Evolutionary conservation across 305 asterid species (phyloP).

Genomic region (Vinca major): DNA sequence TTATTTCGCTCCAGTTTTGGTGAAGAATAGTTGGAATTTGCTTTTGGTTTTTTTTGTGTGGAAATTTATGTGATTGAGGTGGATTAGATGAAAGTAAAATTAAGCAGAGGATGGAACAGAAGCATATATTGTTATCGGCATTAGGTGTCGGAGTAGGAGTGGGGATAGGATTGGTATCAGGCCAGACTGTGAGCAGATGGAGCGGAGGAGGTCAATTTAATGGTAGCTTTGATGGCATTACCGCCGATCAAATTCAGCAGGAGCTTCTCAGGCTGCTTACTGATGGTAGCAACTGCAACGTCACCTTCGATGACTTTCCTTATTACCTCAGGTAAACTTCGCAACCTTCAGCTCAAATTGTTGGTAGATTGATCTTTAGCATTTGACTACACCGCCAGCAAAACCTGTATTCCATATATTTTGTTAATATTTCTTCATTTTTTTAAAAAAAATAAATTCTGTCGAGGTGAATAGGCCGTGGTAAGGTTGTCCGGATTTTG

Average conservation of each 20-base stretch:
- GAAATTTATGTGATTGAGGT: background rate
- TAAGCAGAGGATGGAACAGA: conserved; percentile 43
- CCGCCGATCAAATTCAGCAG: conserved; percentile 30
- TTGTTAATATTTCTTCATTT: background rate
- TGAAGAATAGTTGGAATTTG: background rate
- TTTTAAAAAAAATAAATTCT: background rate
- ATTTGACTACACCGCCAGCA: too few relatives aligned
- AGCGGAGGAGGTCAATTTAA: conserved; percentile 17
- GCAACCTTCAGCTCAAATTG: too few relatives aligned
- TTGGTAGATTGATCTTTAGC: too few relatives aligned
- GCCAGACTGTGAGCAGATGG: conserved; percentile 49
- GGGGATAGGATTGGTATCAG: conserved; percentile 74
- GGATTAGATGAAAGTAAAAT: background rate
- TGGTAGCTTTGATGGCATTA: conserved; percentile 37
- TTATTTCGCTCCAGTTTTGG: background rate
- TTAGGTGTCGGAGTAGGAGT: conserved; percentile 87
- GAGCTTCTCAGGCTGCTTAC: conserved; percentile 31
- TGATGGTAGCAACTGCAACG: conserved; percentile 22
- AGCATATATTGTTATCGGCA: conserved; percentile 71
- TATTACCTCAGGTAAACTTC: conserved; percentile 37
- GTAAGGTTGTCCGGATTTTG: background rate
- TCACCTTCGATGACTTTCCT: conserved; percentile 35
- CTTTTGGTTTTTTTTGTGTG: background rate
- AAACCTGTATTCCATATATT: background rate
- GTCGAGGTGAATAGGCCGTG: background rate